Evolutionary conservation across 1,139 yeast species (phyloP).

Genomic region (Candida labiduridarum): DNA sequence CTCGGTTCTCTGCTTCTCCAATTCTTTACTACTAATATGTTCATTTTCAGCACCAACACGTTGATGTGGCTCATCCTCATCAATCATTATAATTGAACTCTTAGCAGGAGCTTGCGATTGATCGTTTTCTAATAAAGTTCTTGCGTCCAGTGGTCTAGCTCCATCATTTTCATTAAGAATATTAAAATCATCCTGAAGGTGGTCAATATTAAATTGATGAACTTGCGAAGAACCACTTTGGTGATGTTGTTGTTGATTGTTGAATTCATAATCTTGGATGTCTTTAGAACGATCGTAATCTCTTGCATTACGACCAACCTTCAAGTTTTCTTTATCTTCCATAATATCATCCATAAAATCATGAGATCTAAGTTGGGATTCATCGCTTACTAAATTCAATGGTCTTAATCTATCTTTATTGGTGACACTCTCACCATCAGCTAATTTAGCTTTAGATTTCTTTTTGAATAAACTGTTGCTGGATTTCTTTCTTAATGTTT

Average conservation of each 20-base stretch:
- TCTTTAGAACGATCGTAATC: not conserved
- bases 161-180: not conserved
- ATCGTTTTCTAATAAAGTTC: not conserved
- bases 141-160: not conserved
- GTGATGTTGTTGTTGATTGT: not conserved
- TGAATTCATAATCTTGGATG: not conserved
- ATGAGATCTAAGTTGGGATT: constrained; percentile 3
- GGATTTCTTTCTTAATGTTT: constrained; percentile 27
- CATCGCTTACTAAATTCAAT: constrained; percentile 7
- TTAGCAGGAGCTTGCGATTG: not conserved
- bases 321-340: constrained; percentile 14
- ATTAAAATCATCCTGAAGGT: constrained; percentile 5
- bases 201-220: constrained; percentile 7
- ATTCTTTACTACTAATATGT: not conserved
- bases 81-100: constrained; percentile 2
- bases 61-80: constrained; percentile 8
- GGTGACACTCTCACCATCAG: constrained; percentile 9
- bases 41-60: no score
- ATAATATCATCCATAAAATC: constrained; percentile 2
- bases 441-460: constrained; percentile 13
- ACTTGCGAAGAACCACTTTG: not conserved
- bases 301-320: not conserved
- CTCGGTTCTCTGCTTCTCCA: not conserved
- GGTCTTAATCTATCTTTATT: constrained; percentile 8
- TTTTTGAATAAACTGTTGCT: constrained; percentile 16